phyloP scores from a whole-genome alignment of 2,329 filamentous ascomycete species.

The Hymenotorrendiella dingleyae region DNA sequence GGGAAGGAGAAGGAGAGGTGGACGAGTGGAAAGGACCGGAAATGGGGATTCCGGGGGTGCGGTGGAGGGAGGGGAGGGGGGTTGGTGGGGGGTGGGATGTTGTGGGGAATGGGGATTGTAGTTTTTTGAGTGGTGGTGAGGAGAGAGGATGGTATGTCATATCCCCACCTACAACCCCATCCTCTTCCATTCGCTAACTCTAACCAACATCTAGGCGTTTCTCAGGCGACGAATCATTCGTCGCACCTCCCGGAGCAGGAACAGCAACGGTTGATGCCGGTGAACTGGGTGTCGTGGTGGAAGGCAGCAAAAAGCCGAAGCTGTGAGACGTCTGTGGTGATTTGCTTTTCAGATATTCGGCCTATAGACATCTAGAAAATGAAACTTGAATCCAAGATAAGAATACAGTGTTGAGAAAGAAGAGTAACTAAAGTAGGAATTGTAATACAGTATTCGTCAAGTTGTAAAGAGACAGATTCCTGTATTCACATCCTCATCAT shows the following conservation, averaged over 20 bases:
- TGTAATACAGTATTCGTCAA: too few relatives aligned
- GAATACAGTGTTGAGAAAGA: too few relatives aligned
- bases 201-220: conserved; percentile 38
- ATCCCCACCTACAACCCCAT: background rate
- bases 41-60: conserved; percentile 34
- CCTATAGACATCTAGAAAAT: too few relatives aligned
- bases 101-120: conserved; percentile 75
- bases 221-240: conserved; percentile 52
- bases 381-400: too few relatives aligned
- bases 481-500: too few relatives aligned
- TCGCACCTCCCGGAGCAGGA: conserved; percentile 26
- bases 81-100: conserved; percentile 77
- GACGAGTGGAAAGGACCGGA: conserved; percentile 36
- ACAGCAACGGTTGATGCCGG: conserved; percentile 28
- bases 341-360: too few relatives aligned
- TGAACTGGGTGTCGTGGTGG: conserved; percentile 32
- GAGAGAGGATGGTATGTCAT: conserved; percentile 77
- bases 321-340: too few relatives aligned
- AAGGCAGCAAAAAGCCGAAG: conserved; percentile 29
- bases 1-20: conserved; percentile 32
- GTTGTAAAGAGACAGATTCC: too few relatives aligned
- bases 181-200: background rate
- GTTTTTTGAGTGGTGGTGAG: conserved; percentile 70
- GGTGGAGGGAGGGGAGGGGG: conserved; percentile 55
- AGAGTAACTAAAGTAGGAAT: too few relatives aligned